Percentiles rank a stretch among this genome's conserved stretches.
Evolutionary conservation across 306 rosid species (phyloP).

Genomic region (Phaseolus lunatus): DNA sequence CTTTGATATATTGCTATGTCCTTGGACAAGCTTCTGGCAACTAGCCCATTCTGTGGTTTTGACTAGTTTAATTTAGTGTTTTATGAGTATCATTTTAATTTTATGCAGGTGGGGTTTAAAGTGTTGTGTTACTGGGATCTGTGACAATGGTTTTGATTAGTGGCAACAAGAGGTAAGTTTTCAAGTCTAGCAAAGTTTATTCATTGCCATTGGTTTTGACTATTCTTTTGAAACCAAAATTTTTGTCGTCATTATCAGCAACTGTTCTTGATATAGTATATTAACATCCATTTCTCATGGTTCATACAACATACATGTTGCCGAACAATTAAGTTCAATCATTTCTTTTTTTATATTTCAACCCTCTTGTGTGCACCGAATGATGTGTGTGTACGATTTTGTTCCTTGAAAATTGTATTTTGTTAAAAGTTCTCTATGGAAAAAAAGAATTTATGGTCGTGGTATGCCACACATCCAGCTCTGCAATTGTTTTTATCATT

Average conservation of each 20-base stretch:
- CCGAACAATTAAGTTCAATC: not conserved
- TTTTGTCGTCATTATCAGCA: conserved; percentile 19
- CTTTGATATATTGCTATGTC: conserved; percentile 1
- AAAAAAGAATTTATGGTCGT: not conserved
- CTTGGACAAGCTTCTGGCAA: conserved; percentile 11
- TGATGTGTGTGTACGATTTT: not conserved
- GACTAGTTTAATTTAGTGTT: not conserved
- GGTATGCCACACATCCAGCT: not conserved
- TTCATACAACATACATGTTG: not conserved
- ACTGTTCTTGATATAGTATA: not conserved
- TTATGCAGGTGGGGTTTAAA: conserved; percentile 48
- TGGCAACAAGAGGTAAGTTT: conserved; percentile 54
- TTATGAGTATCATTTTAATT: conserved; percentile 2
- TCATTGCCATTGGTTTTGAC: conserved; percentile 26
- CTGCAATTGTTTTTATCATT: not conserved
- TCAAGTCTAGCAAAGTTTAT: not conserved
- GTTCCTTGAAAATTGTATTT: not conserved
- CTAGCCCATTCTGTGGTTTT: not conserved
- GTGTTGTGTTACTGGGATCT: conserved; percentile 14
- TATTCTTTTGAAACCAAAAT: not conserved
- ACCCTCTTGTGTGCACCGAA: conserved; percentile 9
- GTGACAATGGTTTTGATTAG: conserved; percentile 58
- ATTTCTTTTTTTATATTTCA: conserved; percentile 8
- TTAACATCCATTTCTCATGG: not conserved
- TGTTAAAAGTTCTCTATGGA: not conserved